Conservation (phyloP, 2,329 filamentous ascomycete species). For the Penicillium carneum region DNA sequence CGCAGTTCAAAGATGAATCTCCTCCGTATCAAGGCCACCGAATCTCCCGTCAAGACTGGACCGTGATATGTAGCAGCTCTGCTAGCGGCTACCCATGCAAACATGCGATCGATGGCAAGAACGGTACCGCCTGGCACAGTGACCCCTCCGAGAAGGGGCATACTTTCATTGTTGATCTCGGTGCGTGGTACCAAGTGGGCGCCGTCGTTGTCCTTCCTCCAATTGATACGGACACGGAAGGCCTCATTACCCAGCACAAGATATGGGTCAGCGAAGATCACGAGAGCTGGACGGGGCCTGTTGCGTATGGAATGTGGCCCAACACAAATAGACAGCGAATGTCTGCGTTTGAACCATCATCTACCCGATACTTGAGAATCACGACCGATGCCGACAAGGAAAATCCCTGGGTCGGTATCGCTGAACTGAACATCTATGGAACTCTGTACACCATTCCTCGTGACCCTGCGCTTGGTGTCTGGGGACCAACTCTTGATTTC, state of each 20-base stretch:
- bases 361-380: slow-evolving; percentile 19
- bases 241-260: slow-evolving; percentile 22
- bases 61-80: slow-evolving; percentile 23
- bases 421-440: slow-evolving; percentile 22
- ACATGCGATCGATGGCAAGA: slow-evolving; percentile 15
- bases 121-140: slow-evolving; percentile 17
- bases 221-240: background rate
- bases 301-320: slow-evolving; percentile 25
- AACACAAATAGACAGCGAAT: slow-evolving; percentile 16
- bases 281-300: slow-evolving; percentile 13
- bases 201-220: slow-evolving; percentile 18
- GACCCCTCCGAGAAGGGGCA: slow-evolving; percentile 15
- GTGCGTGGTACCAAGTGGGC: slow-evolving; percentile 16
- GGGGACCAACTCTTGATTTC: slow-evolving; percentile 40
- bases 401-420: slow-evolving; percentile 16
- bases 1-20: slow-evolving; percentile 20
- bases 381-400: slow-evolving; percentile 1
- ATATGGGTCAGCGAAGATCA: slow-evolving; percentile 17
- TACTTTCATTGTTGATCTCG: slow-evolving; percentile 14
- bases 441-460: slow-evolving; percentile 21
- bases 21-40: slow-evolving; percentile 24
- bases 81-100: slow-evolving; percentile 10
- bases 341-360: slow-evolving; percentile 18
- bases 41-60: slow-evolving; percentile 25
- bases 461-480: slow-evolving; percentile 32